Evolutionary conservation across 164 flowering plant genomes (phyloP).

Genomic region (Umbilicus rupestris): DNA sequence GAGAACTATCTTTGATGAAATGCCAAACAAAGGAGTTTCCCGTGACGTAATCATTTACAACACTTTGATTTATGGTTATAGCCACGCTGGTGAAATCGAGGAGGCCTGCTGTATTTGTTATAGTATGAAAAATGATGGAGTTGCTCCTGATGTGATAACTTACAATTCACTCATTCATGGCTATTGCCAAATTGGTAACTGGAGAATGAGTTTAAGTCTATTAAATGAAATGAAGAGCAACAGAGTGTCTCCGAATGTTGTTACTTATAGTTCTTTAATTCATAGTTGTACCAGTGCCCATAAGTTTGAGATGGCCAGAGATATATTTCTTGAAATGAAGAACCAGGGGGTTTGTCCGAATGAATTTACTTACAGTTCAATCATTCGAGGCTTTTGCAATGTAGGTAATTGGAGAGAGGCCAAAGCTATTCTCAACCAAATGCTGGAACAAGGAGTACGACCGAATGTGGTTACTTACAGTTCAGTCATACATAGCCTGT

Average conservation of each 20-base stretch:
- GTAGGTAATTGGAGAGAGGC: background rate
- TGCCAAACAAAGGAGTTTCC: background rate
- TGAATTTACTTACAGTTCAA: background rate
- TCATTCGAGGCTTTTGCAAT: constrained; percentile 5
- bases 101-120: constrained; percentile 2
- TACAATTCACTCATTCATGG: constrained; percentile 7
- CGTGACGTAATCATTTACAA: constrained; percentile 2
- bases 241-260: background rate
- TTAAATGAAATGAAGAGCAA: constrained; percentile 3
- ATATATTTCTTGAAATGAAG: constrained; percentile 1
- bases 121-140: background rate
- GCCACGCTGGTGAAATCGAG: background rate
- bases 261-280: background rate
- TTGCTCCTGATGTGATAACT: constrained; percentile 4
- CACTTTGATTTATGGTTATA: constrained; percentile 5
- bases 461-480: constrained; percentile 22
- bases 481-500: constrained; percentile 30
- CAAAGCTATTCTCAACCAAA: constrained; percentile 6
- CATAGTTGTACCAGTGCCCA: background rate
- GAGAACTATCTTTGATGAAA: background rate
- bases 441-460: constrained; percentile 7
- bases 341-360: background rate
- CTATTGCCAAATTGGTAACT: constrained; percentile 2
- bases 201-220: background rate
- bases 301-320: background rate